Base-by-base conservation (phyloP, 805 yeast genomes). In the Kazachstania psychrophila region DNA sequence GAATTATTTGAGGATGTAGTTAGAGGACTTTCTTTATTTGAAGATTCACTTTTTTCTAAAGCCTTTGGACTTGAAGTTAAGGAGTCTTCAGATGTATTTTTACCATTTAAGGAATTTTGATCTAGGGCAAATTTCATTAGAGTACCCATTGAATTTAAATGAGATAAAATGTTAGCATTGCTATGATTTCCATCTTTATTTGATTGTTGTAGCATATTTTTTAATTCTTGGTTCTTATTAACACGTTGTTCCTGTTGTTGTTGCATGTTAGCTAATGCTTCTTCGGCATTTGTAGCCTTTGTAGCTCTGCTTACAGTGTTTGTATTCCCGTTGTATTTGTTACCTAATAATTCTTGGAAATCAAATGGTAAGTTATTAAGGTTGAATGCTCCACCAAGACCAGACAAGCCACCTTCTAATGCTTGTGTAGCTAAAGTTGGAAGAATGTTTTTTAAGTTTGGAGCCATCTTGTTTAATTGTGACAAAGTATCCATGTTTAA, bases 241-340 rank as follows among this genome's bases (percentile, higher is more conserved):
- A 44, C 43, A 31, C 48, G 51, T 34, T 48, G 51, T 18, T 41
- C 42, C 22, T 46, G 51, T 37, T 51, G 57, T 32, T 51, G 46
- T 40, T 60, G 56, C 53, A 54, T 47, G 24, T 47, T 52, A n/a
- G 61, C 59, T 23, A 55, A 34, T 0, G 58, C 58, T 30, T 52
- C 58, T 33, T 50, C 58, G 9, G 56, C 59, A 28, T 49, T 44
- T 22, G 39, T 43, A 14, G 48, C 53, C 38, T 47, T 51, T 10
- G 46, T 43, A n/a, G 49, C 46, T 34, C 47, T 47, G 39, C 39
- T 46, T 41, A 34, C 44, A 33, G 30, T 48, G 12, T 22, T 33
- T 11, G 20, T 36, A 17, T 20, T 25, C n/a, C 25, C 30, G 34
- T 42, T 34, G 23, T 41, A 32, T 28, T 53, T 52, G 20, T 43